A percentile compares a stretch with the other conserved stretches of the same genome.
phyloP scores from a whole-genome alignment of 2,329 filamentous ascomycete genomes.

The Monosporascus sp. region DNA sequence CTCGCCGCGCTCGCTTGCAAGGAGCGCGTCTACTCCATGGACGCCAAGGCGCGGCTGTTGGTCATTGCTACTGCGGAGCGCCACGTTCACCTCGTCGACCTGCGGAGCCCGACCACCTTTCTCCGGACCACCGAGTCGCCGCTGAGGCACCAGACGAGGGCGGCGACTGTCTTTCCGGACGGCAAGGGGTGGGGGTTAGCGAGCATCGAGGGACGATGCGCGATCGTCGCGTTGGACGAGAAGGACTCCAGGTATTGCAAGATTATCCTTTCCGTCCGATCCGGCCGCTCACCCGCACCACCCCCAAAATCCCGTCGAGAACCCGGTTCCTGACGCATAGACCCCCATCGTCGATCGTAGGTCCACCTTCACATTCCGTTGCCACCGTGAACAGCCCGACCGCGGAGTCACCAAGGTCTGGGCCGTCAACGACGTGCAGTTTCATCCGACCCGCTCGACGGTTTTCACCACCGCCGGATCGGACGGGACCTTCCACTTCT shows the following conservation, averaged over 20 bases:
- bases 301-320: neutral
- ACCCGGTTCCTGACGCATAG: neutral
- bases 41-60: conserved; percentile 23
- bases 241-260: conserved; percentile 15
- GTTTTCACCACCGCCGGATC: conserved; percentile 28
- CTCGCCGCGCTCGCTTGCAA: conserved; percentile 41
- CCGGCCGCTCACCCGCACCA: neutral
- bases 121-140: conserved; percentile 14
- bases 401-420: conserved; percentile 21
- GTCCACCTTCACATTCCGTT: conserved; percentile 25
- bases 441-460: conserved; percentile 20
- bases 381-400: conserved; percentile 23
- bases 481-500: conserved; percentile 41
- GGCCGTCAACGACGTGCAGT: conserved; percentile 27
- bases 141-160: conserved; percentile 24
- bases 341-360: neutral
- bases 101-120: conserved; percentile 19
- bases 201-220: conserved; percentile 27
- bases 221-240: conserved; percentile 15
- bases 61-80: conserved; percentile 27
- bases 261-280: neutral
- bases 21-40: conserved; percentile 42
- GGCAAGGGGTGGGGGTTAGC: conserved; percentile 24
- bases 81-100: conserved; percentile 27
- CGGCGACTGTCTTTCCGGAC: conserved; percentile 21